Evolutionary conservation across 768 basidiomycete genomes (phyloP), one percentile per base, ranked within the genome.

Genomic region (Trametes coccinea): DNA sequence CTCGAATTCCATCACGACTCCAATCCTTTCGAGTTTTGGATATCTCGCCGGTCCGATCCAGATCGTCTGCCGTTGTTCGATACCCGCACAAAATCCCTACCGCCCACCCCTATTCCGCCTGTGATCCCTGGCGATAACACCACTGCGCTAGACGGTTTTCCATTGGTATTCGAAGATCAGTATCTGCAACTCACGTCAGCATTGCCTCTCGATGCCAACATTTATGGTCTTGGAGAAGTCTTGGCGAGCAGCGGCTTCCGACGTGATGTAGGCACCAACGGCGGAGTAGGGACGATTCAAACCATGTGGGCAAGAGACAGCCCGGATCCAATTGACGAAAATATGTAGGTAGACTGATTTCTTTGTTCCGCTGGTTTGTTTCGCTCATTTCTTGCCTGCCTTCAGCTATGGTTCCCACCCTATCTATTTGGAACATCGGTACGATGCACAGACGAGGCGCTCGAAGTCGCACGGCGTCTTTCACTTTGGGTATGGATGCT

Each of bases 141-240:
- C 4, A 86, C 85, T 0, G 80, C 81, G 2, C 76, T 92, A 16
- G 78, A 85, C 57, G 85, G 81, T 0, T 89, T 90, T 59, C 82
- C 85, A 0, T 76, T 93, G 10, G 82, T 93, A 11, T 92, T 92
- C 67, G 90, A 92, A 66, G 84, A 92, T 63, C 87, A 88, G 67
- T 92, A 91, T 69, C 79, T 93, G 22, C 89, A 92, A 80, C 64
- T 93, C 17, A 76, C 88, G 0, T 89, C 88, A 3, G 80, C 86
- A 0, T 75, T 93, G 1, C 88, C 90, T 0, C 70, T 80, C 6
- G 77, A 80, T 39, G 80, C 90, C 2, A 92, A 92, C 65, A 81
- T 93, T 50, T 92, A 92, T 64, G 92, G 92, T 2, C 73, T 93
- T 40, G 89, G 91, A 2, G 90, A 94, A 70, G 83, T 85, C 1